These are phyloP conservation scores for Cyclostephanos tholiformis DNA, from an alignment of 108 stramenopile species.

Conservation along the genomic window DNA sequence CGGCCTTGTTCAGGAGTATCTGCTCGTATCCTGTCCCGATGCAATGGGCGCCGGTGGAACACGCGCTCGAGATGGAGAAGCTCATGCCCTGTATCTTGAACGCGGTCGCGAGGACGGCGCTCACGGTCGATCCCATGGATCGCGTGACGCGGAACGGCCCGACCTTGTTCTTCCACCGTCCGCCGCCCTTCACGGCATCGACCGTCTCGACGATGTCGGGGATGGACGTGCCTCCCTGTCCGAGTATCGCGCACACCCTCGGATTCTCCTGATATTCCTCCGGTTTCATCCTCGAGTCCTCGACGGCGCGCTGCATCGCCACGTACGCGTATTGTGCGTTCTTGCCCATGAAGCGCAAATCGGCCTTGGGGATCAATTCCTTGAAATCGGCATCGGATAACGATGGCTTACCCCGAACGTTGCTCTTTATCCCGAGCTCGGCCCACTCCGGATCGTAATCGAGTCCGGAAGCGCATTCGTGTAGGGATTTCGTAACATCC, in stretches of 20 bases:
- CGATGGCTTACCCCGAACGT: conserved; percentile 77
- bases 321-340: conserved; percentile 92
- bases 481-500: conserved; percentile 80
- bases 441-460: conserved; percentile 77
- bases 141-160: conserved; percentile 93
- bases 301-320: conserved; percentile 84
- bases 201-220: conserved; percentile 93
- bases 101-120: conserved; percentile 86
- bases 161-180: conserved; percentile 94
- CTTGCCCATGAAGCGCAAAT: conserved; percentile 82
- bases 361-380: conserved; percentile 85
- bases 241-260: conserved; percentile 87
- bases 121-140: conserved; percentile 91
- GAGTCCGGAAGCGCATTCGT: conserved; percentile 70
- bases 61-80: conserved; percentile 86
- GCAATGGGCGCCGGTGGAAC: conserved; percentile 93
- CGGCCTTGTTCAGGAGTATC: conserved; percentile 86
- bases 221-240: conserved; percentile 91
- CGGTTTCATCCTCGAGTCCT: conserved; percentile 77
- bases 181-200: conserved; percentile 78
- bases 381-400: conserved; percentile 80
- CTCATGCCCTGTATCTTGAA: conserved; percentile 92
- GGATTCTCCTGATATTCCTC: conserved; percentile 89
- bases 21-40: conserved; percentile 94
- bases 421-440: conserved; percentile 87